Base-by-base conservation (phyloP, 306 rosid genomes). In the Hippophae gyantsensis region DNA sequence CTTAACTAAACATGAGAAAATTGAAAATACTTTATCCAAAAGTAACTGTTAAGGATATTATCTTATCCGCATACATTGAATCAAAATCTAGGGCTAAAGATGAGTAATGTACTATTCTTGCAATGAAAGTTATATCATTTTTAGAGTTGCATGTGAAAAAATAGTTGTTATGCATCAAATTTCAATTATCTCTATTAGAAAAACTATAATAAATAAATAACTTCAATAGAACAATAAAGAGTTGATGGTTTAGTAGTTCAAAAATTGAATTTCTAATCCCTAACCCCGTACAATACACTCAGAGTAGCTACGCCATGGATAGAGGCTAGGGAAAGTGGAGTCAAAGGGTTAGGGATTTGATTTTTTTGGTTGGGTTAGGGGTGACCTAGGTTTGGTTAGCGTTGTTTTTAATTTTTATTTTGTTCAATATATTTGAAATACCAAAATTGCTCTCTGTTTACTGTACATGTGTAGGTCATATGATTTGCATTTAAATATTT, bases 1-100 rank as follows among this genome's bases (percentile, higher is more conserved):
- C 87, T 51, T 60, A 60, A 67, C 64, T 63, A 40, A 90, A 81
- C 95, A 88, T 88, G 67, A 73, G 72, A 32, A 65, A 65, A 55
- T 54, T 13, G 10, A 44, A 64, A 54, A 10, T 23, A 14, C 54
- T 56, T 38, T 32, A 64, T 53, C 56, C 63, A 65, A 45, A 1
- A 4, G n/a, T 18, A 44, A 40, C 44, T 13, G 9, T 42, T 52
- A 38, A 43, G 10, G 61, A 43, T 57, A 57, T 9, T 52, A 53
- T 47, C 23, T 18, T 50, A 53, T 41, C 63, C 10, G 45, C 46
- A 45, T 12, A 8, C 18, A 57, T 61, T 56, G 50, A 78, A 71
- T 74, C 61, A 66, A 13, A 79, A 68, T 61, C 54, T 43, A 51
- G 62, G 68, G 56, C 69, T 73, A 54, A 62, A 71, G 13, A 72